Evolutionary conservation across 2,329 filamentous ascomycete genomes (phyloP).

Genomic region (Dothideomycetidae sp.): DNA sequence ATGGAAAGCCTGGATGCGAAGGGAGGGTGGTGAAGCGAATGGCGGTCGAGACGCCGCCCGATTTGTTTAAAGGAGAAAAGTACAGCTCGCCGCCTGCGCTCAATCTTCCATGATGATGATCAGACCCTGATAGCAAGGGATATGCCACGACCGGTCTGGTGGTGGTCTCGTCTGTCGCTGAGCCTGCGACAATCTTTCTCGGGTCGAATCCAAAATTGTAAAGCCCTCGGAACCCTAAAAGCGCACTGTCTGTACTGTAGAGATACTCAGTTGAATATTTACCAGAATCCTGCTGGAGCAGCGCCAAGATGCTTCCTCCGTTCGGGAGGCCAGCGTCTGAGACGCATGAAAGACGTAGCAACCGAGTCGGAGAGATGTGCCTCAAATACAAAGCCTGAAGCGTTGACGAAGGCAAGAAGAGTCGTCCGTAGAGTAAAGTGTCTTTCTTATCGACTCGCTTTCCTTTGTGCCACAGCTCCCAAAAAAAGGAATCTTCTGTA

Average conservation of each 20-base stretch:
- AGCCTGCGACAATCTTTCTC: conserved; percentile 18
- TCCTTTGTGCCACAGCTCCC: conserved; percentile 41
- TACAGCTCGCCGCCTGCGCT: conserved; percentile 88
- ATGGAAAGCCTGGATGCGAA: conserved; percentile 66
- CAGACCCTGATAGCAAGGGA: conserved; percentile 22
- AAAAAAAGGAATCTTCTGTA: conserved; percentile 37
- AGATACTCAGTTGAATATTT: conserved; percentile 82
- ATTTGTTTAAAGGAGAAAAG: conserved; percentile 89
- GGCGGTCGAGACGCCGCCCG: conserved; percentile 78
- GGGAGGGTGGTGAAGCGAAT: conserved; percentile 80
- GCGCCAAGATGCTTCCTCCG: conserved; percentile 59
- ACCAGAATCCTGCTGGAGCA: conserved; percentile 69
- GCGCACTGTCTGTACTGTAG: conserved; percentile 79
- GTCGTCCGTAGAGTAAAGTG: conserved; percentile 57
- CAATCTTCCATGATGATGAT: conserved; percentile 64
- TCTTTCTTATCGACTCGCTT: conserved; percentile 37
- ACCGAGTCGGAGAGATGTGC: conserved; percentile 60
- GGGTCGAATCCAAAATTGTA: conserved; percentile 86
- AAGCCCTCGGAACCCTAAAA: conserved; percentile 73
- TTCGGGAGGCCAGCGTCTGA: conserved; percentile 57
- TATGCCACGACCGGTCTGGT: conserved; percentile 14
- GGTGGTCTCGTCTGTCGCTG: background rate
- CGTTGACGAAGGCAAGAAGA: conserved; percentile 72
- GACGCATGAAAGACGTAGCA: conserved; percentile 67
- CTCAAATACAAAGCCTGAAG: conserved; percentile 76